Conservation (phyloP, 768 basidiomycete genomes). For the Termitomyces sp. region DNA sequence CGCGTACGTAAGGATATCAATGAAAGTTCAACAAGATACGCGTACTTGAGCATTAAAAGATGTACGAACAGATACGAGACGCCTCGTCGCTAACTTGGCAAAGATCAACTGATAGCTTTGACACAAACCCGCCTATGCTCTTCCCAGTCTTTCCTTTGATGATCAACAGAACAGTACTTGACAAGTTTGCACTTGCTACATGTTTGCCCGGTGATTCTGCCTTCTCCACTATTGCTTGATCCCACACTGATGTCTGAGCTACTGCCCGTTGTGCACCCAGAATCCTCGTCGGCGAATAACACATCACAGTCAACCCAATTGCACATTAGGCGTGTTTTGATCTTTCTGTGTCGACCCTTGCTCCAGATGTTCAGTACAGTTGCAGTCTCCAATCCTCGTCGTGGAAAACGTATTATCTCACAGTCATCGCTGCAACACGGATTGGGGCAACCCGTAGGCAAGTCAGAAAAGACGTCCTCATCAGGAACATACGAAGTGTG, state of each 20-base stretch:
- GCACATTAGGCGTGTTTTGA: conserved; percentile 63
- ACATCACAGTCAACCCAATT: conserved; percentile 78
- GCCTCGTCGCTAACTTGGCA: neutral
- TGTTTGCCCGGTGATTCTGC: conserved; percentile 43
- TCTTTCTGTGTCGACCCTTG: conserved; percentile 44
- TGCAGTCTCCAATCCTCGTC: conserved; percentile 56
- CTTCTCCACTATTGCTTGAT: conserved; percentile 15
- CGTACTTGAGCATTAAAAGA: neutral
- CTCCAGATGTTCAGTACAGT: conserved; percentile 58
- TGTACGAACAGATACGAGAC: neutral
- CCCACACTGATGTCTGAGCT: conserved; percentile 39
- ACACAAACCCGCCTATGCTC: conserved; percentile 69
- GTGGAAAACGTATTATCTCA: conserved; percentile 77
- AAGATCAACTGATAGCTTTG: conserved; percentile 17
- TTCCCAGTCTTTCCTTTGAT: conserved; percentile 74
- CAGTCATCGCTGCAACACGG: conserved; percentile 78
- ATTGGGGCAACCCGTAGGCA: conserved; percentile 75
- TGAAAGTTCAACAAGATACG: neutral
- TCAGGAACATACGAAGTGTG: conserved; percentile 65
- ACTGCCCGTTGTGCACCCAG: conserved; percentile 23
- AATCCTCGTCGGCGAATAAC: conserved; percentile 45
- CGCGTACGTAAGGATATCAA: conserved; percentile 7
- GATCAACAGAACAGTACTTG: conserved; percentile 71
- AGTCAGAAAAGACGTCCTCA: conserved; percentile 69
- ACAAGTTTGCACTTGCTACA: conserved; percentile 79